phyloP scores from a whole-genome alignment of 2,329 filamentous ascomycete genomes.

The Domatiomyces globalis region DNA sequence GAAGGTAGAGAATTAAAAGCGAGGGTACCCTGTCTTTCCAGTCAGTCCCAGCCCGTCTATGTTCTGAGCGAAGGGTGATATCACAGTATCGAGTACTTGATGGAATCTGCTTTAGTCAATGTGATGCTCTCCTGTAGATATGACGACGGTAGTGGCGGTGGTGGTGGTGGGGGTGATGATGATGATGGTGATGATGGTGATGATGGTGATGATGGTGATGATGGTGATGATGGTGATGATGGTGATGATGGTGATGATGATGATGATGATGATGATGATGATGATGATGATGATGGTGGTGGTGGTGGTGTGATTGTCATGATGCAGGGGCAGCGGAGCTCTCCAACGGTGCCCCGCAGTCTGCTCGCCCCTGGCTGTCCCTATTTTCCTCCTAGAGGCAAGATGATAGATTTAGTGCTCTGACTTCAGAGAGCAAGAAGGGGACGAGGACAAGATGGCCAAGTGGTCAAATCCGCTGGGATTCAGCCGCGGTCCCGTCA shows the following conservation, averaged over 20 bases:
- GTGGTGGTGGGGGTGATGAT: background rate
- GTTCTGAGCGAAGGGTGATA: too few relatives aligned
- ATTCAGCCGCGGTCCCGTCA: constrained; percentile 70
- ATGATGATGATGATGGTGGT: background rate
- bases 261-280: background rate
- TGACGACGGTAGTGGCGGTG: background rate
- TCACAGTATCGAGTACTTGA: too few relatives aligned
- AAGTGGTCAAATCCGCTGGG: constrained; percentile 40
- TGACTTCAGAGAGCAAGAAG: background rate
- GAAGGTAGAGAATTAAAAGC: background rate
- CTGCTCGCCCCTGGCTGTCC: too few relatives aligned
- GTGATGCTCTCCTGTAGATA: background rate
- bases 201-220: background rate
- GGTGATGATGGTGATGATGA: too few relatives aligned
- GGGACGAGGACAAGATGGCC: constrained; percentile 8
- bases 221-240: background rate
- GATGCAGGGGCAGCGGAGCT: too few relatives aligned
- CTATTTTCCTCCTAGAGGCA: too few relatives aligned
- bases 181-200: background rate
- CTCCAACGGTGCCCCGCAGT: too few relatives aligned
- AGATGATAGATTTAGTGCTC: too few relatives aligned
- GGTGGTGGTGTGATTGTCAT: too few relatives aligned
- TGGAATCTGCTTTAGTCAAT: too few relatives aligned
- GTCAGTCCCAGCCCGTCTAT: too few relatives aligned
- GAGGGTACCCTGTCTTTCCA: background rate